Percentiles rank a stretch among this genome's conserved stretches.
These are phyloP conservation scores for Comarum palustre DNA, from an alignment of 306 rosid species.

Conservation along the genomic window DNA sequence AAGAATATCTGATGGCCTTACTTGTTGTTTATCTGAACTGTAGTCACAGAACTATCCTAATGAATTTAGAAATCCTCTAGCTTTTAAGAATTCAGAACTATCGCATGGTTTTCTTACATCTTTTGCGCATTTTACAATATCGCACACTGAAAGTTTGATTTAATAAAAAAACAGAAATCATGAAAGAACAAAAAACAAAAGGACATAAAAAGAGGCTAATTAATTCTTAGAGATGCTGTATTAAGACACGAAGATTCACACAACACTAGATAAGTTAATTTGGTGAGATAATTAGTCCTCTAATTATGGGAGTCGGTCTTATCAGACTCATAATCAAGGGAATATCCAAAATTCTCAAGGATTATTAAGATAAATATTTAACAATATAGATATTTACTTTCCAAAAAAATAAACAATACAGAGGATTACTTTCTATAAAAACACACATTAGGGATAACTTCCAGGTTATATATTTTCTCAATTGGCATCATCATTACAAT, in stretches of 20 bases:
- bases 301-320: no score
- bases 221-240: no score
- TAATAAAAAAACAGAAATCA: background rate
- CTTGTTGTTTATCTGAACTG: background rate
- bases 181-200: no score
- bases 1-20: background rate
- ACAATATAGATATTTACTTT: background rate
- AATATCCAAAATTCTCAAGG: no score
- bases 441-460: background rate
- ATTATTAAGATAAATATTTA: background rate
- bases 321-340: no score
- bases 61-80: background rate
- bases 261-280: no score
- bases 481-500: background rate
- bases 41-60: no score
- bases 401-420: background rate
- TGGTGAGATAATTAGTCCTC: no score
- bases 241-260: no score
- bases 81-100: no score
- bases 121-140: background rate
- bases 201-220: no score
- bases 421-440: background rate
- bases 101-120: background rate
- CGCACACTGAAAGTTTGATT: background rate
- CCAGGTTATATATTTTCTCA: background rate